A percentile compares a stretch with the other conserved stretches of the same genome.
Conservation (phyloP, 495 filamentous ascomycete species). For the Penicillium bialowiezense region DNA sequence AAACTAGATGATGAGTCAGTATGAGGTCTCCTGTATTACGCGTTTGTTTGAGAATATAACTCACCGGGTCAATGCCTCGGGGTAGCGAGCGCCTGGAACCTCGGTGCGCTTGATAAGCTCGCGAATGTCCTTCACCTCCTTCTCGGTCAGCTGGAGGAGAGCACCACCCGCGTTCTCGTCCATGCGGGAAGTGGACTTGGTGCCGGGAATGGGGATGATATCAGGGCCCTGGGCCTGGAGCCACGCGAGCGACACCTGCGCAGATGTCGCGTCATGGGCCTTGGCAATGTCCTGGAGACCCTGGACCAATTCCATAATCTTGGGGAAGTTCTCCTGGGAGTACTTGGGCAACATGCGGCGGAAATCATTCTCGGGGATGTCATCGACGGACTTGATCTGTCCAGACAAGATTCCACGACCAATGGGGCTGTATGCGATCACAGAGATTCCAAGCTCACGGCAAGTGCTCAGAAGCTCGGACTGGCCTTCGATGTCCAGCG, state of each 20-base stretch:
- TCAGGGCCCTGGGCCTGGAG: conserved; percentile 50
- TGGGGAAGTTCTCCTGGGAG: conserved; percentile 44
- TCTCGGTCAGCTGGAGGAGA: conserved; percentile 42
- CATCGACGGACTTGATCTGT: conserved; percentile 36
- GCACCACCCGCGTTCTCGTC: conserved; percentile 55
- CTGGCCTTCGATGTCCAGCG: conserved; percentile 55
- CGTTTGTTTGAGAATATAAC: too few relatives aligned
- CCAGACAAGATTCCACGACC: conserved; percentile 59
- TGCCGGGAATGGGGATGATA: conserved; percentile 58
- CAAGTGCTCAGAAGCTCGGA: conserved; percentile 50
- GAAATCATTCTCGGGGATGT: conserved; percentile 46
- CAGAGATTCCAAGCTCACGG: conserved; percentile 59
- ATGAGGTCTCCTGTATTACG: too few relatives aligned
- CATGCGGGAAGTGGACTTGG: conserved; percentile 51
- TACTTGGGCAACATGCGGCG: conserved; percentile 43
- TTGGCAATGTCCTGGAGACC: conserved; percentile 40
- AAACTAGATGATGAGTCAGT: background rate
- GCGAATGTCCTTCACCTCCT: conserved; percentile 50
- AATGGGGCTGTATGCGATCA: conserved; percentile 62
- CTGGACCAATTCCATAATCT: conserved; percentile 44
- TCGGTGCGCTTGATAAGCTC: conserved; percentile 1
- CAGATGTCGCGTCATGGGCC: conserved; percentile 41
- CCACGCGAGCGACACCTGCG: conserved; percentile 53
- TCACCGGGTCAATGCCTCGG: background rate
- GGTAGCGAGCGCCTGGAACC: conserved; percentile 9